Evolutionary conservation across 768 basidiomycete genomes (phyloP).

Genomic region (Auricularia cornea): DNA sequence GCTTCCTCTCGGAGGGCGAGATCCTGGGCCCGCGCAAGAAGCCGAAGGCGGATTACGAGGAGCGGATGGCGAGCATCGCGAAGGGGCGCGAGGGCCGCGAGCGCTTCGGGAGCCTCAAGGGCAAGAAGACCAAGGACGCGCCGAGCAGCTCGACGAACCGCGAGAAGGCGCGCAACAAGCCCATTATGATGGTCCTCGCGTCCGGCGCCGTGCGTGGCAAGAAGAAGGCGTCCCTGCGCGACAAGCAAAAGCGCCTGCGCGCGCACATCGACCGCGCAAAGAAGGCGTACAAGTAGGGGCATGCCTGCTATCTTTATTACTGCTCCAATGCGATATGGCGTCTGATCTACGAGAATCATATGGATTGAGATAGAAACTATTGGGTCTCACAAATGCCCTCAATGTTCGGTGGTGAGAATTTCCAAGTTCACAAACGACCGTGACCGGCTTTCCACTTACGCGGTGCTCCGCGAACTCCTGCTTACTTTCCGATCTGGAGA

Average conservation of each 20-base stretch:
- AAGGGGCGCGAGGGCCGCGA: constrained; percentile 93
- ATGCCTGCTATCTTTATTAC: too few species aligned
- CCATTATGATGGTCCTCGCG: constrained; percentile 87
- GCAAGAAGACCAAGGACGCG: constrained; percentile 79
- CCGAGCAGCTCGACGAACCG: constrained; percentile 85
- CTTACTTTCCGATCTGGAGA: too few species aligned
- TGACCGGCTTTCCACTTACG: too few species aligned
- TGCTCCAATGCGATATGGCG: too few species aligned
- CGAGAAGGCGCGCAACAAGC: constrained; percentile 91
- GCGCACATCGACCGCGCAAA: constrained; percentile 69
- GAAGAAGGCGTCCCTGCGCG: constrained; percentile 64
- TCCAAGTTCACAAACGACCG: too few species aligned
- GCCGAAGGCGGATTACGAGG: constrained; percentile 86
- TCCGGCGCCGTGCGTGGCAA: constrained; percentile 71
- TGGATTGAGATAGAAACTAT: too few species aligned
- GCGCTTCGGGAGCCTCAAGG: constrained; percentile 83
- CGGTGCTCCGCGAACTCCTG: too few species aligned
- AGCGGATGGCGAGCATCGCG: constrained; percentile 83
- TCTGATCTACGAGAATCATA: too few species aligned
- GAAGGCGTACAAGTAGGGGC: constrained; percentile 27
- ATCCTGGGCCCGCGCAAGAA: constrained; percentile 94
- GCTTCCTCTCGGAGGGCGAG: constrained; percentile 81
- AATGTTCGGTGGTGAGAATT: too few species aligned
- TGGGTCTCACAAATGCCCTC: too few species aligned
- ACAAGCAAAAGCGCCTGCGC: constrained; percentile 72